These are phyloP conservation scores for Scytalidium lignicola DNA, from an alignment of 2,329 filamentous ascomycete species.

Conservation along the genomic window DNA sequence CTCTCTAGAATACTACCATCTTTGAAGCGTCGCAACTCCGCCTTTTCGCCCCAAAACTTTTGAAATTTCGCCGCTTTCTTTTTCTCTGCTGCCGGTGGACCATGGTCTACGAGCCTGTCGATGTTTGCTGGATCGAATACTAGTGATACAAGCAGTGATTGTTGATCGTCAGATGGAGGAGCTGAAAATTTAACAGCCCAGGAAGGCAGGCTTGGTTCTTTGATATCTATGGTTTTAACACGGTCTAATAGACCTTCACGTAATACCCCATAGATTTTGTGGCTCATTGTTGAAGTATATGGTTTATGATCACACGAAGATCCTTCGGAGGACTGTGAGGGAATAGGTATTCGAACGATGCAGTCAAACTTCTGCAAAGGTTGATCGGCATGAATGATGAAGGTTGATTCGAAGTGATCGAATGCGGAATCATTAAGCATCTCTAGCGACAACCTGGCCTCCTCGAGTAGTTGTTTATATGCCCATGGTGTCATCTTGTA, in stretches of 20 bases:
- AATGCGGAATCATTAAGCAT: conserved; percentile 68
- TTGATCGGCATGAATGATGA: conserved; percentile 61
- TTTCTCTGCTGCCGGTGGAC: conserved; percentile 80
- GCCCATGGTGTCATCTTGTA: conserved; percentile 91
- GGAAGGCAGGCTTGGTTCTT: conserved; percentile 30
- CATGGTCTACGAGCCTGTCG: conserved; percentile 76
- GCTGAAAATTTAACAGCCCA: conserved; percentile 44
- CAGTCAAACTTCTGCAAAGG: conserved; percentile 52
- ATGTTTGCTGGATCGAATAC: conserved; percentile 69
- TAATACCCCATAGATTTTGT: conserved; percentile 60
- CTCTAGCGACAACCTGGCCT: conserved; percentile 69
- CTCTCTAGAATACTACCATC: conserved; percentile 93
- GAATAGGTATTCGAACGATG: conserved; percentile 26
- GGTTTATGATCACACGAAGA: conserved; percentile 22
- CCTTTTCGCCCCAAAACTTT: conserved; percentile 90
- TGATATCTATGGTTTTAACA: conserved; percentile 61
- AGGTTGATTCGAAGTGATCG: conserved; percentile 80
- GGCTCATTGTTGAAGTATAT: conserved; percentile 33
- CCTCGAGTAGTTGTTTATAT: conserved; percentile 64
- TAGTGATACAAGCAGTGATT: conserved; percentile 57
- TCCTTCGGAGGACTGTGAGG: background rate
- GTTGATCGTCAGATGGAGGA: conserved; percentile 26
- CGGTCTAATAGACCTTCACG: conserved; percentile 71
- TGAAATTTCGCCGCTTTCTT: conserved; percentile 77
- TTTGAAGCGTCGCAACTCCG: conserved; percentile 89